These are phyloP conservation scores for Curvularia hawaiiensis DNA, from an alignment of 2,329 filamentous ascomycete species.

Conservation along the genomic window DNA sequence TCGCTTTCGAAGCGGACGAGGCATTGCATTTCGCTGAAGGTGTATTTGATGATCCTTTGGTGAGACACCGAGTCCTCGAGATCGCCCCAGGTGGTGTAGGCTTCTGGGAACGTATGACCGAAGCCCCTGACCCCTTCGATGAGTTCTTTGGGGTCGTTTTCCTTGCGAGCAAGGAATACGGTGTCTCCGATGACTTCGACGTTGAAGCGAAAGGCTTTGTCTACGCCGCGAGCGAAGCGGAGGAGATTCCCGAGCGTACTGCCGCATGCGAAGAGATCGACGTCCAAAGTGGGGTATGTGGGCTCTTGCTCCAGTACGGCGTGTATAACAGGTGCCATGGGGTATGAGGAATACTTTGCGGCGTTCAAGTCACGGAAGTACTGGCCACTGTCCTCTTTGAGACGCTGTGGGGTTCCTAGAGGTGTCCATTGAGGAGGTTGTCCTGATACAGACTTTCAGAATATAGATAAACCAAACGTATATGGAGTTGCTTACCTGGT, in stretches of 20 bases:
- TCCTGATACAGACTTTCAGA: constrained; percentile 45
- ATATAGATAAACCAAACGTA: neutral
- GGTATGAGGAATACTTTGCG: constrained; percentile 55
- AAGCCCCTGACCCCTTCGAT: constrained; percentile 64
- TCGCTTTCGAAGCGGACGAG: constrained; percentile 64
- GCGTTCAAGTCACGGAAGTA: constrained; percentile 63
- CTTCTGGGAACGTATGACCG: constrained; percentile 70
- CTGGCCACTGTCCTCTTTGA: constrained; percentile 54
- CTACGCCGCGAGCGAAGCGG: constrained; percentile 56
- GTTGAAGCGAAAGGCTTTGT: constrained; percentile 62
- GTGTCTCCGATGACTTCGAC: constrained; percentile 62
- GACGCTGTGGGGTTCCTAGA: constrained; percentile 33
- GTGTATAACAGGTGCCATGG: constrained; percentile 57
- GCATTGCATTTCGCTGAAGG: constrained; percentile 58
- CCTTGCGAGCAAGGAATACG: constrained; percentile 67
- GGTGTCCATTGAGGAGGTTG: constrained; percentile 60
- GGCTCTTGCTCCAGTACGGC: constrained; percentile 50
- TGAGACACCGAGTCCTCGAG: constrained; percentile 64
- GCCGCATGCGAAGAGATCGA: constrained; percentile 65
- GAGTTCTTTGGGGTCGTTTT: constrained; percentile 63
- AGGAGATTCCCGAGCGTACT: constrained; percentile 67
- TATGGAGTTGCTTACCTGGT: constrained; percentile 25
- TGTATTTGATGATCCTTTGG: constrained; percentile 65
- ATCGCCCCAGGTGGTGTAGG: constrained; percentile 68
- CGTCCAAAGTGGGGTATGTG: constrained; percentile 35